Evolutionary conservation across 78 protist species (phyloP).

Genomic region (Ministeria vibrans): DNA sequence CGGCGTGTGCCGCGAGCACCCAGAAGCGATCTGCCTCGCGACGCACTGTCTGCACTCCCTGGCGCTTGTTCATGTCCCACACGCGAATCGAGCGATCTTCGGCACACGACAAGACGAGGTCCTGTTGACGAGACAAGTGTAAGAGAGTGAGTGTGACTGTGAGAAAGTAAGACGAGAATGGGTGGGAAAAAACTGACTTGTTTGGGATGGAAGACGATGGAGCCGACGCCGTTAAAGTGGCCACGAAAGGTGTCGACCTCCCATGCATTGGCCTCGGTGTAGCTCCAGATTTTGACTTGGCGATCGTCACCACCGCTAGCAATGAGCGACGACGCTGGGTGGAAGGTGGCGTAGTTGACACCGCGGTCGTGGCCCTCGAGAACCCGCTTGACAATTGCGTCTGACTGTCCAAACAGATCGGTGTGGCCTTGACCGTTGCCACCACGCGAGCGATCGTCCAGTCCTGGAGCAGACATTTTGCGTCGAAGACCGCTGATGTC

Average conservation of each 20-base stretch:
- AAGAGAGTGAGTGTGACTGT: too few relatives aligned
- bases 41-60: slow-evolving; percentile 70
- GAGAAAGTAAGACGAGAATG: too few relatives aligned
- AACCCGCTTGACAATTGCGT: slow-evolving; percentile 75
- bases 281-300: slow-evolving; percentile 89
- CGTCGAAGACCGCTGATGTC: slow-evolving; percentile 80
- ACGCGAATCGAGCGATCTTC: slow-evolving; percentile 96
- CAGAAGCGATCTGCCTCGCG: slow-evolving; percentile 96
- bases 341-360: slow-evolving; percentile 99
- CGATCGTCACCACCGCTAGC: slow-evolving; percentile 96
- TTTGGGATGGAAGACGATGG: slow-evolving; percentile 94
- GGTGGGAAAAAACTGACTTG: too few relatives aligned
- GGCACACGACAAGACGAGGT: slow-evolving; percentile 32
- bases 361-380: slow-evolving; percentile 90
- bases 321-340: slow-evolving; percentile 86
- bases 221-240: slow-evolving; percentile 92
- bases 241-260: slow-evolving; percentile 90
- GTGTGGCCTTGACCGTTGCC: slow-evolving; percentile 44
- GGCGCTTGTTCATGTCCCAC: slow-evolving; percentile 87
- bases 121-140: too few relatives aligned
- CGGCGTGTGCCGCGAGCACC: slow-evolving; percentile 88
- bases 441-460: background rate
- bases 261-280: slow-evolving; percentile 75
- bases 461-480: slow-evolving; percentile 49
- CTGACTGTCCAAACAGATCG: slow-evolving; percentile 80